Base-by-base conservation (phyloP, 2,329 filamentous ascomycete species). In the Aspergillus sojae region DNA sequence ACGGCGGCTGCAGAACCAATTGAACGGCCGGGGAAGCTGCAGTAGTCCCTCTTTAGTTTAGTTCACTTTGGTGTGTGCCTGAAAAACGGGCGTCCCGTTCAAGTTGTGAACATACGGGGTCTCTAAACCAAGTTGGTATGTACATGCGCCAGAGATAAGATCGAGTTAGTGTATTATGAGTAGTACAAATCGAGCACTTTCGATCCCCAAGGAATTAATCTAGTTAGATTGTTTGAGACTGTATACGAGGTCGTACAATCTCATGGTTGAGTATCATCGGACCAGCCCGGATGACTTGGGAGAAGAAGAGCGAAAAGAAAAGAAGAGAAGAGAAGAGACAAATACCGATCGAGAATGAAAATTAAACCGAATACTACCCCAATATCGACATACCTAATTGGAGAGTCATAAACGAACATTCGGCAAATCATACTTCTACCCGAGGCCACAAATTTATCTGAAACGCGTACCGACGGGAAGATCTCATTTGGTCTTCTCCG, bases 371-470 rank as follows among this genome's bases (percentile, higher is more conserved):
- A 39, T 55, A 23, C 52, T 16, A 54, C n/a, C 32, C 39, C 3
- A 36, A 34, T 11, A 34, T 54, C 52, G 21, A 21, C 16, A 32
- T 30, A 32, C 3, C 34, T 55, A 3, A 55, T 55, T 55, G 52
- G 52, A 21, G 11, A 36, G 32, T 32, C 14, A 4, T 28, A 39
- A 23, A 39, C 52, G 32, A 50, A 39, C 30, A 39, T 21, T 59
- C 57, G 57, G 57, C 57, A 59, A 59, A 59, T 59, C 57, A 59
- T 9, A 34, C 30, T n/a, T 12, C 43, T 39, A 21, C 56, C 41
- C 56, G 41, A 46, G 32, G 56, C 56, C 26, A 28, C 30, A n/a
- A 52, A 59, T 59, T 19, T 50, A 59, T 58, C 61, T 60, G 57
- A 53, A 66, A 61, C 57, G 61, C 45, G 26, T 52, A 52, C 30